Conservation (phyloP, 2,329 filamentous ascomycete genomes). For the Nigrospora oryzae region DNA sequence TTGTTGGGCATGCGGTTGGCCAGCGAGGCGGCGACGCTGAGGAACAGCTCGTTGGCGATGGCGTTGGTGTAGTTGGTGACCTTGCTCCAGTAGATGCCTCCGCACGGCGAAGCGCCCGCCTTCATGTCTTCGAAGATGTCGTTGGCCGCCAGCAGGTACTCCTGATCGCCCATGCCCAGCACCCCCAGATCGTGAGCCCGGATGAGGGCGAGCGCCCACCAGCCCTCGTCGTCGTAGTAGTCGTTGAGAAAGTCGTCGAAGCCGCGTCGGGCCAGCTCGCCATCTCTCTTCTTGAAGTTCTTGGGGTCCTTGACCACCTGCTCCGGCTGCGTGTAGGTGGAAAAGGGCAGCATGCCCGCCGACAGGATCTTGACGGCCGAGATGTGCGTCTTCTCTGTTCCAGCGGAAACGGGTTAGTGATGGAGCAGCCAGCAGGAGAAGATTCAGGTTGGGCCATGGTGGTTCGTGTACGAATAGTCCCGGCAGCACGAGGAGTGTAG, state of each 20-base stretch:
- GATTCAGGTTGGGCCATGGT: no score
- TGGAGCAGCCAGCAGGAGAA: no score
- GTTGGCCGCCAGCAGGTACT: constrained; percentile 39
- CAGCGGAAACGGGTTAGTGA: neutral
- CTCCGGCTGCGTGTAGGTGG: no score
- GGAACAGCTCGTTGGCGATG: constrained; percentile 46
- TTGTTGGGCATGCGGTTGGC: constrained; percentile 36
- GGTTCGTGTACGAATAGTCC: no score
- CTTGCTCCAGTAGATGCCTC: constrained; percentile 50
- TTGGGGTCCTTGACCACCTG: no score
- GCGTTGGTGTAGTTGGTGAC: constrained; percentile 40
- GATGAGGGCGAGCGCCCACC: constrained; percentile 54
- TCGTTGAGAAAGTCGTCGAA: constrained; percentile 42
- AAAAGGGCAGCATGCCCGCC: constrained; percentile 9
- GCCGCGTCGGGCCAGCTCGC: constrained; percentile 17
- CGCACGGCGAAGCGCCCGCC: constrained; percentile 33
- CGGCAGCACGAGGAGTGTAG: no score
- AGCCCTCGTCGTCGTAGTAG: constrained; percentile 54
- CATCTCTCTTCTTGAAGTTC: no score
- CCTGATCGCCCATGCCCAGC: constrained; percentile 18
- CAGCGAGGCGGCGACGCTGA: constrained; percentile 42
- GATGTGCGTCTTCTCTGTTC: constrained; percentile 15
- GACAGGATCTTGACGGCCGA: constrained; percentile 15
- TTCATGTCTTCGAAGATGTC: constrained; percentile 44
- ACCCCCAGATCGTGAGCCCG: constrained; percentile 39